Evolutionary conservation across 192 early-diverging fungal genomes (phyloP), one percentile per base, ranked within the genome.

Genomic region (Backusella sp.): DNA sequence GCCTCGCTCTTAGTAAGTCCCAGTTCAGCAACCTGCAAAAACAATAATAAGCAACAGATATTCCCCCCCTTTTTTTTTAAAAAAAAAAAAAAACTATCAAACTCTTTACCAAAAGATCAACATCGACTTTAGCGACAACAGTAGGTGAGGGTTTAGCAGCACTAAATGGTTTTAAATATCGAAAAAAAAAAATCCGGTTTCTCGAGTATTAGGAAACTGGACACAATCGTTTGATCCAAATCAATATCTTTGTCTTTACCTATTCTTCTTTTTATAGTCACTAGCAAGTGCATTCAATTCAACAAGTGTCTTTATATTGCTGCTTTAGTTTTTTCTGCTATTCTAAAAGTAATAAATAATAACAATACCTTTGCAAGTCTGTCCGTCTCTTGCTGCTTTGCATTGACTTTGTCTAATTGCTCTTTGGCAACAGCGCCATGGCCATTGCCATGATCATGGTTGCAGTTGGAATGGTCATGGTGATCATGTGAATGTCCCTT

Each of bases 341-440:
- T 32, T 3, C 32, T 32, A 32, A 32, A 32, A 32, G 32, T 32
- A 32, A 32, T 32, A 32, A 32, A 28, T 36, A 66, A 23, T 4
- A 6, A 66, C 32, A 37, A 14, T 68, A 75, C 74, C 62, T 75
- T 75, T 41, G 74, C 66, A n/a, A 75, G 23, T 35, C 68, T 75
- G 28, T 49, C 65, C 15, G 74, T 37, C 15, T 66, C 74, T 36
- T 62, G 53, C 42, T 75, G 66, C 49, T 39, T 41, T 11, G 12
- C 26, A 21, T 11, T 37, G 4, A 75, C 35, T 68, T 75, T 66
- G 9, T 75, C 66, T 68, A 68, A 8, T 36, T 68, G 32, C 35
- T 68, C 66, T 35, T 68, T 28, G 5, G 35, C 28, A 15, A 32
- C 66, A 6, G 26, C 28, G 15, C 35, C 66, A 35, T 36, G 15